Percentiles rank a stretch among this genome's conserved stretches.
These are phyloP conservation scores for Ogataea saltuana DNA, from an alignment of 805 yeast species.

Conservation along the genomic window DNA sequence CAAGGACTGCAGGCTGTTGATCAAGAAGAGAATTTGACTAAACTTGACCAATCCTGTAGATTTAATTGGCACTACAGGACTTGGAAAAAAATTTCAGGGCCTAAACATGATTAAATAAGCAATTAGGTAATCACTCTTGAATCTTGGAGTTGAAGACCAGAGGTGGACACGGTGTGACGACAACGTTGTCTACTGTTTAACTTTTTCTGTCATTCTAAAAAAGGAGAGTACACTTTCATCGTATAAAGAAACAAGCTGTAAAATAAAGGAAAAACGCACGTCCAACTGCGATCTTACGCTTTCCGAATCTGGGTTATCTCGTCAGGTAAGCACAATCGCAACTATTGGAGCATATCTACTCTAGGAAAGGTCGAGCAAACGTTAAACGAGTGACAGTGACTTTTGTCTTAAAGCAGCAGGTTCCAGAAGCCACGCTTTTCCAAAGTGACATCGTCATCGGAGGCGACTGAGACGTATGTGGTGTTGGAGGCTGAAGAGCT, in stretches of 20 bases:
- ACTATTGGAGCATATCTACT: too few species aligned
- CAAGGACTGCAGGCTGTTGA: background rate
- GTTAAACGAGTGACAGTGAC: too few species aligned
- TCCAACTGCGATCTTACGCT: too few species aligned
- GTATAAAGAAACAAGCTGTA: too few species aligned
- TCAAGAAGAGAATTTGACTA: slow-evolving; percentile 11
- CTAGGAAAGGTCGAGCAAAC: too few species aligned
- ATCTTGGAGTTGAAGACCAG: background rate
- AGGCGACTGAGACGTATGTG: slow-evolving; percentile 14
- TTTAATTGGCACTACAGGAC: slow-evolving; percentile 17
- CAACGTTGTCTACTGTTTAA: too few species aligned
- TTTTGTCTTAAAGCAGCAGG: slow-evolving; percentile 16
- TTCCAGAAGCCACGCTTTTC: slow-evolving; percentile 26
- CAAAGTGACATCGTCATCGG: slow-evolving; percentile 15
- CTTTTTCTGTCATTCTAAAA: background rate
- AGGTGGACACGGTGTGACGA: too few species aligned
- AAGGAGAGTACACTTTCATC: too few species aligned
- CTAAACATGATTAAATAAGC: background rate
- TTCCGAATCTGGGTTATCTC: too few species aligned
- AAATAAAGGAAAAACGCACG: too few species aligned
- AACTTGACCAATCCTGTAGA: slow-evolving; percentile 18
- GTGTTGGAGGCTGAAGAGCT: slow-evolving; percentile 14
- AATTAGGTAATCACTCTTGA: background rate
- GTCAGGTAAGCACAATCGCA: too few species aligned
- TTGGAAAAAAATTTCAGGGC: slow-evolving; percentile 6